Conservation (phyloP, 1,284 basidiomycete species). For the Cryptococcus maquisensis region DNA sequence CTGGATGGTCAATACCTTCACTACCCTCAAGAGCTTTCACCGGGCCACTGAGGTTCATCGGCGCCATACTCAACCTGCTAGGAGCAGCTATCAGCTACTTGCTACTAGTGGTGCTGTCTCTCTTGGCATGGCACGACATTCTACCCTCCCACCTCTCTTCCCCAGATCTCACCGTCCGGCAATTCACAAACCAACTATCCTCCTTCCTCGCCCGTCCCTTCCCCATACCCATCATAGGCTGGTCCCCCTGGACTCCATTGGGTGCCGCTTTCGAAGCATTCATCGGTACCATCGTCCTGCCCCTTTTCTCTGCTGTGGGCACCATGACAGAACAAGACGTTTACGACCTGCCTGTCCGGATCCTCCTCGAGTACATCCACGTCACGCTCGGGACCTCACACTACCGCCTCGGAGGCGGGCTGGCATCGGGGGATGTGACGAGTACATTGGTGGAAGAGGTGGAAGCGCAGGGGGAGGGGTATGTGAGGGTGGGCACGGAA, state of each 20-base stretch:
- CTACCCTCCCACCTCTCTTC: slow-evolving; percentile 15
- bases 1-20: slow-evolving; percentile 55
- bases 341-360: slow-evolving; percentile 21
- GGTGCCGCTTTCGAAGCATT: slow-evolving; percentile 55
- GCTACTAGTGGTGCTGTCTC: slow-evolving; percentile 55
- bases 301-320: slow-evolving; percentile 68
- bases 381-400: slow-evolving; percentile 37
- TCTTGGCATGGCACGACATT: slow-evolving; percentile 51
- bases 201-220: slow-evolving; percentile 18
- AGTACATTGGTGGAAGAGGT: slow-evolving; percentile 19
- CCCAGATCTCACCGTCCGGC: slow-evolving; percentile 25
- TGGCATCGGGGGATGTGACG: slow-evolving; percentile 29
- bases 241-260: slow-evolving; percentile 18
- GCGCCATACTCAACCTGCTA: slow-evolving; percentile 48
- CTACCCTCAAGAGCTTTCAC: slow-evolving; percentile 26
- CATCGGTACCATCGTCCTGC: slow-evolving; percentile 56
- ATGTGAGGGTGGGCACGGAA: slow-evolving; percentile 21
- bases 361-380: slow-evolving; percentile 42
- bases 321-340: slow-evolving; percentile 51
- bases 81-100: slow-evolving; percentile 55
- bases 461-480: slow-evolving; percentile 18
- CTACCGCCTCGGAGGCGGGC: slow-evolving; percentile 27
- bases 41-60: slow-evolving; percentile 35
- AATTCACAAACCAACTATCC: slow-evolving; percentile 21
- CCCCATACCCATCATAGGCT: slow-evolving; percentile 5